Percentiles rank a stretch among this genome's conserved stretches.
Evolutionary conservation across 768 basidiomycete species (phyloP).

Genomic region (Leucosporidium scottii): DNA sequence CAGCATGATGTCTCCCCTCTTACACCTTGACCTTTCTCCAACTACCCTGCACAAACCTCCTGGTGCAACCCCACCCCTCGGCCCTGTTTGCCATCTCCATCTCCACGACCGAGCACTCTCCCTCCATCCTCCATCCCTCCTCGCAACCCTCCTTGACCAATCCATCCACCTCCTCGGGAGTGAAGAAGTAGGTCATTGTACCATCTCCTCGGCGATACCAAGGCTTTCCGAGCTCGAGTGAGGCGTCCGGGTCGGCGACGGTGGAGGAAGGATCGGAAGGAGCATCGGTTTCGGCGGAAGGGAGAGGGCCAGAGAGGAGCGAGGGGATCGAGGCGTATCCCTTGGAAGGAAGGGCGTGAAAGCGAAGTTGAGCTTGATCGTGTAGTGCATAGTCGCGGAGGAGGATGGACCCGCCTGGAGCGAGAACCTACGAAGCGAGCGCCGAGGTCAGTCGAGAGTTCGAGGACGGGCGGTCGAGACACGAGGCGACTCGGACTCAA

Average conservation of each 20-base stretch:
- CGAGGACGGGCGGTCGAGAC: too few relatives aligned
- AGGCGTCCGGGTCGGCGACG: not conserved
- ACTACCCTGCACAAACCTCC: constrained; percentile 25
- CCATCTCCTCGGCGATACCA: constrained; percentile 31
- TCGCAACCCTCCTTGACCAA: constrained; percentile 3
- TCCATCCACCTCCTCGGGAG: constrained; percentile 2
- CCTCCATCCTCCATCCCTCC: constrained; percentile 14
- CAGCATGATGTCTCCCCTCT: too few relatives aligned
- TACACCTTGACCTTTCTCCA: constrained; percentile 19
- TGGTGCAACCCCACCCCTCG: constrained; percentile 20
- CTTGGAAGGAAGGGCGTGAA: constrained; percentile 26
- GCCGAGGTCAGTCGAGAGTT: not conserved
- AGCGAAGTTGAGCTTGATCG: constrained; percentile 29
- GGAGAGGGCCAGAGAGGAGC: constrained; percentile 6
- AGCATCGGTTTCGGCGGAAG: not conserved
- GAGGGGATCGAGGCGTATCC: constrained; percentile 25
- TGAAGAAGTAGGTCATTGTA: constrained; percentile 31
- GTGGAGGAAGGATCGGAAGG: not conserved
- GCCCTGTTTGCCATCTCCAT: constrained; percentile 22
- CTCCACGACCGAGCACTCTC: constrained; percentile 7
- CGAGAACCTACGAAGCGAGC: not conserved
- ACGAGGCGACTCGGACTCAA: not conserved
- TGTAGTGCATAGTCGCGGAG: constrained; percentile 32
- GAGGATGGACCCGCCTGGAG: constrained; percentile 21
- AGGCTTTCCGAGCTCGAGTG: constrained; percentile 1